Conservation (phyloP, 1,139 yeast species). For the Zygosaccharomyces pseudobailii region DNA sequence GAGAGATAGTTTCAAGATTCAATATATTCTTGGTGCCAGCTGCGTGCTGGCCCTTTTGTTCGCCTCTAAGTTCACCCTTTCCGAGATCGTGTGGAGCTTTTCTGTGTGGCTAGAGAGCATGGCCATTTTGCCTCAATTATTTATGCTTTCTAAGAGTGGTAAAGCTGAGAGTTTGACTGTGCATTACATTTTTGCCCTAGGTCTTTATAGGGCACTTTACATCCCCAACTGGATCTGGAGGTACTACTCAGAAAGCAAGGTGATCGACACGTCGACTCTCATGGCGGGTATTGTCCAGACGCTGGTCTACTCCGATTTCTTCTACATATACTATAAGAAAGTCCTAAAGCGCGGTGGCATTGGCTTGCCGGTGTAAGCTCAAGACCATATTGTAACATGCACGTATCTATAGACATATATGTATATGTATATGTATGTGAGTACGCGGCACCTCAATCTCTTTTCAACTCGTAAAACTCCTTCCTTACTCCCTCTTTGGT, state of each 20-base stretch:
- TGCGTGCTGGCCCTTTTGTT: slow-evolving; percentile 57
- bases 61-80: slow-evolving; percentile 56
- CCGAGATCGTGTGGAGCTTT: slow-evolving; percentile 71
- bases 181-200: slow-evolving; percentile 91
- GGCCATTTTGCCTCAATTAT: slow-evolving; percentile 88
- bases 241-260: slow-evolving; percentile 57
- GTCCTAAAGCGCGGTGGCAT: slow-evolving; percentile 81
- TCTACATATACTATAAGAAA: slow-evolving; percentile 79
- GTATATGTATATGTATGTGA: slow-evolving; percentile 4
- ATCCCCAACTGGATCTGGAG: slow-evolving; percentile 95
- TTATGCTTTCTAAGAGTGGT: slow-evolving; percentile 84
- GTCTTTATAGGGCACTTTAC: slow-evolving; percentile 81
- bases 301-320: slow-evolving; percentile 84
- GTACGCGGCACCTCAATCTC: slow-evolving; percentile 49
- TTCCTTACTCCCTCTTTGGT: slow-evolving; percentile 89
- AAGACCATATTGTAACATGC: neutral
- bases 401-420: slow-evolving; percentile 3
- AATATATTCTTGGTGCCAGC: slow-evolving; percentile 65
- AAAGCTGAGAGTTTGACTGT: slow-evolving; percentile 82
- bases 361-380: slow-evolving; percentile 61
- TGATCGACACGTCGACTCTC: slow-evolving; percentile 66
- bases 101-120: slow-evolving; percentile 85
- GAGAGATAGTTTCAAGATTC: slow-evolving; percentile 75
- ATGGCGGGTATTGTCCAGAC: slow-evolving; percentile 85
- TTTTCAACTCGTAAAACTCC: slow-evolving; percentile 80